Conservation (phyloP, 140 eudicot species). For the Ambrosia hybrid region DNA sequence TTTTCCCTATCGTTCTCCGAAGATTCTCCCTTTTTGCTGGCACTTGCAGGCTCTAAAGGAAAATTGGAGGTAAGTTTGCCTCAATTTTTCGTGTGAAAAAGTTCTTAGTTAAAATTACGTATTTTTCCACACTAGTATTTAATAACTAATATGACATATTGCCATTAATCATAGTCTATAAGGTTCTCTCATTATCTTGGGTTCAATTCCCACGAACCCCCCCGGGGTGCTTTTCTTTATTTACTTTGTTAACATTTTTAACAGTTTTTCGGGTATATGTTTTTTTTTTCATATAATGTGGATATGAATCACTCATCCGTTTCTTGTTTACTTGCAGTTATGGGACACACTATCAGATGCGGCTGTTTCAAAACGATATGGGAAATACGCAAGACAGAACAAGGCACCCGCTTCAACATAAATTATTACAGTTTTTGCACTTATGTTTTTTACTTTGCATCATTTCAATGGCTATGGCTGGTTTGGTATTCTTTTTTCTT, state of each 20-base stretch:
- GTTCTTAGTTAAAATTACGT: background rate
- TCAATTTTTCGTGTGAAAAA: no score
- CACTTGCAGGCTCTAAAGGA: slow-evolving; percentile 91
- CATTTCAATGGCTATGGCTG: background rate
- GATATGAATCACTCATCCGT: background rate
- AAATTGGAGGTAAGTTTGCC: slow-evolving; percentile 60
- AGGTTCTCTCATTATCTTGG: no score
- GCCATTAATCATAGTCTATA: no score
- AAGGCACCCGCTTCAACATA: slow-evolving; percentile 31
- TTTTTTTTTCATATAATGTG: background rate
- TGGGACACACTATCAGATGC: slow-evolving; percentile 77
- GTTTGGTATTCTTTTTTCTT: background rate
- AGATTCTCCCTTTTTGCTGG: slow-evolving; percentile 73
- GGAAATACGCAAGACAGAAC: slow-evolving; percentile 44
- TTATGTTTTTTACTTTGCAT: background rate
- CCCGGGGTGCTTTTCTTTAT: background rate
- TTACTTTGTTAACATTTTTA: background rate
- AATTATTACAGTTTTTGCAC: slow-evolving; percentile 4
- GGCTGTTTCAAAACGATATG: slow-evolving; percentile 50
- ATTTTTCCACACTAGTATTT: no score
- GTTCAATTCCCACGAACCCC: no score
- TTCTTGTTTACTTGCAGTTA: slow-evolving; percentile 40
- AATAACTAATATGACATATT: no score
- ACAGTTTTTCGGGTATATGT: background rate
- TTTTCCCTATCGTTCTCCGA: slow-evolving; percentile 73